A percentile compares a stretch with the other conserved stretches of the same genome.
Conservation (phyloP, 2,329 filamentous ascomycete species). For the Penicillium paneum region DNA sequence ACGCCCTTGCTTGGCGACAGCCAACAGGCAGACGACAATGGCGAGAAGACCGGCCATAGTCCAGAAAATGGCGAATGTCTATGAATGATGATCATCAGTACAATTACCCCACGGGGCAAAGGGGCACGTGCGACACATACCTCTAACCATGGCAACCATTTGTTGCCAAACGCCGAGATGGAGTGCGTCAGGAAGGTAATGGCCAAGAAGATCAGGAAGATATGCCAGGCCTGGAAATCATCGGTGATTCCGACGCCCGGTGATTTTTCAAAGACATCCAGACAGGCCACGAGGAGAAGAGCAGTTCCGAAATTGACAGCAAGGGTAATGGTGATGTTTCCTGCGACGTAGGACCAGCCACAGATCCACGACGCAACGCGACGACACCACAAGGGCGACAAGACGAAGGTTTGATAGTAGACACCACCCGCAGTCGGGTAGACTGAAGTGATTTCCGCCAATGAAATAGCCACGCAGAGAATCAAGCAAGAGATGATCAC, state of each 20-base stretch:
- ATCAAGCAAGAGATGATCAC: conserved; percentile 62
- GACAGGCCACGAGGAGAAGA: conserved; percentile 53
- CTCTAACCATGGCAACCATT: conserved; percentile 59
- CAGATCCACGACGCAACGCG: conserved; percentile 65
- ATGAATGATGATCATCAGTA: conserved; percentile 47
- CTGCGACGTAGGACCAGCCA: conserved; percentile 71
- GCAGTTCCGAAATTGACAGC: conserved; percentile 71
- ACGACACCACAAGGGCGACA: conserved; percentile 61
- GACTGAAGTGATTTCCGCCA: conserved; percentile 66
- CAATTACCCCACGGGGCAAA: conserved; percentile 47
- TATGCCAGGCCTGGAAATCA: conserved; percentile 58
- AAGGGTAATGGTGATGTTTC: conserved; percentile 73
- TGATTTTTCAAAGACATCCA: conserved; percentile 53
- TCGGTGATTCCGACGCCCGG: conserved; percentile 54
- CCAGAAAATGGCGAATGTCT: conserved; percentile 74
- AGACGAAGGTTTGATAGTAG: conserved; percentile 67
- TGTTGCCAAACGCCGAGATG: conserved; percentile 53
- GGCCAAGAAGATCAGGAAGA: conserved; percentile 66
- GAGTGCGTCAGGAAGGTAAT: conserved; percentile 60
- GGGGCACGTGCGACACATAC: conserved; percentile 48
- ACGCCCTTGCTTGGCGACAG: conserved; percentile 66
- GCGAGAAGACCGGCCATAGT: conserved; percentile 59
- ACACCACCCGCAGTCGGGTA: conserved; percentile 66
- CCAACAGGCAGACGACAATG: conserved; percentile 66
- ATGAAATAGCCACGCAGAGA: conserved; percentile 59